Percentiles rank a stretch among this genome's conserved stretches.
Evolutionary conservation across 202 grass and related monocot species (phyloP).

Genomic region (Musa balbisiana): DNA sequence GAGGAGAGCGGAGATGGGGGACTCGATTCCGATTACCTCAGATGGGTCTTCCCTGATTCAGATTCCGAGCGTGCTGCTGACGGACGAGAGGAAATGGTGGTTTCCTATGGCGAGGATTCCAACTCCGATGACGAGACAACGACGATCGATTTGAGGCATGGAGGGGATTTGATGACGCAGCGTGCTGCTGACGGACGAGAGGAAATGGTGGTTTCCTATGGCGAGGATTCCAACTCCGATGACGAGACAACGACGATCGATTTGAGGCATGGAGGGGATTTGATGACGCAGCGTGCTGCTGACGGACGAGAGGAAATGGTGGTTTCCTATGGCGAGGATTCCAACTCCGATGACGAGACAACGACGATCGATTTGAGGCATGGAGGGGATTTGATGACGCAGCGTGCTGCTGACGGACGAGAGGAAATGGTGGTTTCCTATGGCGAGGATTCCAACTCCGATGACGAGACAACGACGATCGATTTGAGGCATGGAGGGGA

Average conservation of each 20-base stretch:
- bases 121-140: neutral
- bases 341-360: neutral
- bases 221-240: neutral
- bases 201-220: neutral
- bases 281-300: neutral
- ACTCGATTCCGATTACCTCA: neutral
- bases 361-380: neutral
- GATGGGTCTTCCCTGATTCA: neutral
- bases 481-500: no score
- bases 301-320: neutral
- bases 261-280: no score
- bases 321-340: neutral
- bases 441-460: neutral
- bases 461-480: neutral
- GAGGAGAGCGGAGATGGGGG: constrained; percentile 17
- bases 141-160: neutral
- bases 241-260: neutral
- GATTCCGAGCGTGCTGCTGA: neutral
- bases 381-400: no score
- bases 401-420: neutral
- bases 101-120: neutral
- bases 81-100: neutral
- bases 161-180: no score
- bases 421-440: neutral
- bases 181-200: neutral